These are phyloP conservation scores for Flaveria floridana DNA, from an alignment of 140 eudicot species.

Conservation along the genomic window DNA sequence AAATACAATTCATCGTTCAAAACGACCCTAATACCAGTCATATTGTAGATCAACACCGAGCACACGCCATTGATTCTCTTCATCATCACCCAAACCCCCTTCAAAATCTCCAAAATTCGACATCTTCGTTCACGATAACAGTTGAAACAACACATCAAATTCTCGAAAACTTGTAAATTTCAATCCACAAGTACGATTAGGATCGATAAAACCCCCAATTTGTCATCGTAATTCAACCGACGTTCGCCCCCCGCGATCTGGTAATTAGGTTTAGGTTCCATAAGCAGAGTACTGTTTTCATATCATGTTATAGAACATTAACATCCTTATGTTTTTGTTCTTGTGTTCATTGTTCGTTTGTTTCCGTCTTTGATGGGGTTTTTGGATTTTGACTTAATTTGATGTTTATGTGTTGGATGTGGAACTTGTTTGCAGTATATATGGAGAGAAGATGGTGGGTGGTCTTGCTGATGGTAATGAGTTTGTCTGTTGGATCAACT, in stretches of 20 bases:
- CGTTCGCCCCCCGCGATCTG: conserved; percentile 4
- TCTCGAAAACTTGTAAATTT: not conserved
- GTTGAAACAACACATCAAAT: not conserved
- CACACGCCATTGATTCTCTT: conserved; percentile 34
- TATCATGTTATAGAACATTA: not conserved
- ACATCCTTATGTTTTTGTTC: not conserved
- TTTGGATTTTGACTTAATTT: conserved; percentile 24
- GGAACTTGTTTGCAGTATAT: conserved; percentile 16
- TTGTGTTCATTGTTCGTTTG: not conserved
- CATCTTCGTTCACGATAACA: not conserved
- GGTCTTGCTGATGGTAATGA: conserved; percentile 33
- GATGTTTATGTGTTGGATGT: conserved; percentile 27
- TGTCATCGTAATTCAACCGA: not conserved
- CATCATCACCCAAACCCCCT: conserved; percentile 18
- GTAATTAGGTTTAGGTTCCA: conserved; percentile 28
- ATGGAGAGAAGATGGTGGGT: conserved; percentile 61
- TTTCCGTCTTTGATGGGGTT: not conserved
- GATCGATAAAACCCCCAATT: not conserved
- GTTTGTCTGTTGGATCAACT: conserved; percentile 43
- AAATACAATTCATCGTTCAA: conserved; percentile 20
- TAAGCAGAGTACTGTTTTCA: not conserved
- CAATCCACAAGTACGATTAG: conserved; percentile 14
- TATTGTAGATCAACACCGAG: conserved; percentile 23
- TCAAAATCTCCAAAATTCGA: not conserved
- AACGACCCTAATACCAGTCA: conserved; percentile 10